A percentile compares a stretch with the other conserved stretches of the same genome.
Evolutionary conservation across 2,329 filamentous ascomycete species (phyloP).

Genomic region (Juglanconis sp.): DNA sequence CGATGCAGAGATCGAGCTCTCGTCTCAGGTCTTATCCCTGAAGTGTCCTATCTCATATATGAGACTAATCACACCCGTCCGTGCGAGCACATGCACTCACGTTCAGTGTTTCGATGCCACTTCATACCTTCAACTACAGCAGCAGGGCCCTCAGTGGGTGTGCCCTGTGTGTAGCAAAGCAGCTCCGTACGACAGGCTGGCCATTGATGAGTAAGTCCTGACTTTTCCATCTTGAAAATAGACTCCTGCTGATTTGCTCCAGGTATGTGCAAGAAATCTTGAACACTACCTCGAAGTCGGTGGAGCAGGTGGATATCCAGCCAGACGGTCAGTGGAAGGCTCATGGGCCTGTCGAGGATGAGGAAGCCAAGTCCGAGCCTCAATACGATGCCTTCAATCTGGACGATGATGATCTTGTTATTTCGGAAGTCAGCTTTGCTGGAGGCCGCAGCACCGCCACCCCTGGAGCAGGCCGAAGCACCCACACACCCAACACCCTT

Average conservation of each 20-base stretch:
- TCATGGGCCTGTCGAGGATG: slow-evolving; percentile 33
- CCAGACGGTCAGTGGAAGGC: slow-evolving; percentile 75
- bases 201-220: slow-evolving; percentile 74
- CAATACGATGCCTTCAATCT: slow-evolving; percentile 26
- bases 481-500: slow-evolving; percentile 34
- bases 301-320: slow-evolving; percentile 87
- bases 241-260: slow-evolving; percentile 17
- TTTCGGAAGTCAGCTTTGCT: slow-evolving; percentile 41
- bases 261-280: slow-evolving; percentile 89
- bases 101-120: slow-evolving; percentile 93
- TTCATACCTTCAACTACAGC: slow-evolving; percentile 88
- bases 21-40: slow-evolving; percentile 81
- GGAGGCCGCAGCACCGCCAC: slow-evolving; percentile 34
- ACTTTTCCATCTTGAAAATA: neutral
- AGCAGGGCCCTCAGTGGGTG: slow-evolving; percentile 95
- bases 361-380: slow-evolving; percentile 23
- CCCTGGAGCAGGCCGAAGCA: slow-evolving; percentile 30
- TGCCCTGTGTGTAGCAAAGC: slow-evolving; percentile 90
- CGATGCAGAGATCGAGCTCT: slow-evolving; percentile 86
- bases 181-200: slow-evolving; percentile 76
- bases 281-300: slow-evolving; percentile 62
- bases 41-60: slow-evolving; percentile 90
- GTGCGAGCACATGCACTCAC: slow-evolving; percentile 77
- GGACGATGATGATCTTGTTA: slow-evolving; percentile 50
- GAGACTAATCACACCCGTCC: slow-evolving; percentile 74